phyloP scores from a whole-genome alignment of 306 rosid species.

The Malus domestica region DNA sequence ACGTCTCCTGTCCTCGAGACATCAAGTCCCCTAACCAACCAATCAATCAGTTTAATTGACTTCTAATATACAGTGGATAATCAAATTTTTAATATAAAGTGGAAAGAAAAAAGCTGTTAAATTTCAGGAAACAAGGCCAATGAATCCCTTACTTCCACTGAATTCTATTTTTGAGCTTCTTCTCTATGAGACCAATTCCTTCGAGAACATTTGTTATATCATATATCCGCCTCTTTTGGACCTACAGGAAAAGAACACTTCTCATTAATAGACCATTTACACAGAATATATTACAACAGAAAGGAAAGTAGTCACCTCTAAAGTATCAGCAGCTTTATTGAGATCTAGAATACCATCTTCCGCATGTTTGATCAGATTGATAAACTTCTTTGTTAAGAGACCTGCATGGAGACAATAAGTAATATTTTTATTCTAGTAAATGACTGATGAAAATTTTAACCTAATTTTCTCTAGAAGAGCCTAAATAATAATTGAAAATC shows the following conservation, averaged over 20 bases:
- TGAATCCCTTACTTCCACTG: constrained; percentile 79
- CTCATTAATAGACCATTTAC: constrained; percentile 13
- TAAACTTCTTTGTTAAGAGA: constrained; percentile 87
- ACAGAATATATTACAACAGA: constrained; percentile 14
- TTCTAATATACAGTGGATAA: constrained; percentile 8
- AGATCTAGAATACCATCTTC: constrained; percentile 71
- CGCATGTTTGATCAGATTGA: constrained; percentile 86
- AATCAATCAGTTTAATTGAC: constrained; percentile 26
- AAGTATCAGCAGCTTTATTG: constrained; percentile 90
- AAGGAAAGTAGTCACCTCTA: constrained; percentile 56
- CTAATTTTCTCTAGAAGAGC: not conserved
- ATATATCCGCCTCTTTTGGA: constrained; percentile 94
- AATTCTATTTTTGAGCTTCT: constrained; percentile 93
- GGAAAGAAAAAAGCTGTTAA: not conserved
- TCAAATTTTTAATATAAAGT: constrained; percentile 14
- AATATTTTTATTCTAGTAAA: not conserved
- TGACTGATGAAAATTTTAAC: not conserved
- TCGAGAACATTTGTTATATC: constrained; percentile 98
- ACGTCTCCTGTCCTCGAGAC: constrained; percentile 73
- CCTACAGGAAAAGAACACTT: constrained; percentile 43
- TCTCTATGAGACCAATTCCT: constrained; percentile 98
- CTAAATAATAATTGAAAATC: not conserved
- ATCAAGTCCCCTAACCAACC: constrained; percentile 68
- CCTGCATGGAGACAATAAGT: constrained; percentile 36
- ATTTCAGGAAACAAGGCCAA: constrained; percentile 8